Evolutionary conservation across 2,329 filamentous ascomycete species (phyloP).

Genomic region (Nemania diffusa): DNA sequence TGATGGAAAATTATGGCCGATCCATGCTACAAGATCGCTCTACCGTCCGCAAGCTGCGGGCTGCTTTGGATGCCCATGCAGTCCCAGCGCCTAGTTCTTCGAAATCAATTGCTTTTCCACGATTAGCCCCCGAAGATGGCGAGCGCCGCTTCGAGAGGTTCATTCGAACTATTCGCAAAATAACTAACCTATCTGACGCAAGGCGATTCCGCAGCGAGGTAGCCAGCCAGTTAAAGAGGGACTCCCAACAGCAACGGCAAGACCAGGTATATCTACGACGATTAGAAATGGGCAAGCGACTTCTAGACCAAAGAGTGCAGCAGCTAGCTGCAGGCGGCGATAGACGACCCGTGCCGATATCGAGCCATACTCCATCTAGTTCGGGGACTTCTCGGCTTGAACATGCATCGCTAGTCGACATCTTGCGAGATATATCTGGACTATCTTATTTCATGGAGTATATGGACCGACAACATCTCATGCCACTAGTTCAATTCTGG

Average conservation of each 20-base stretch:
- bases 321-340: constrained; percentile 78
- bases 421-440: constrained; percentile 89
- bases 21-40: constrained; percentile 94
- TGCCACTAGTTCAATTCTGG: constrained; percentile 97
- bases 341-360: constrained; percentile 50
- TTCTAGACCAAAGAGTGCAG: constrained; percentile 89
- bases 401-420: constrained; percentile 80
- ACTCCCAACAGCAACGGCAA: constrained; percentile 79
- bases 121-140: constrained; percentile 82
- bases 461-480: constrained; percentile 90
- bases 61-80: constrained; percentile 92
- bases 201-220: constrained; percentile 92
- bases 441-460: constrained; percentile 99
- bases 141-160: constrained; percentile 96
- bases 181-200: constrained; percentile 92
- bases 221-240: constrained; percentile 88
- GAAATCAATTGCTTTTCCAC: constrained; percentile 77
- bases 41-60: constrained; percentile 89
- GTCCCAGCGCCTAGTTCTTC: constrained; percentile 77
- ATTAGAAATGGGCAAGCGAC: constrained; percentile 88
- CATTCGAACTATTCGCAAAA: constrained; percentile 86
- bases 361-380: constrained; percentile 45
- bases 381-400: constrained; percentile 71
- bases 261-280: constrained; percentile 89
- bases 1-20: constrained; percentile 89